Conservation (phyloP, 768 basidiomycete species). For the Lyophyllum atratum region DNA sequence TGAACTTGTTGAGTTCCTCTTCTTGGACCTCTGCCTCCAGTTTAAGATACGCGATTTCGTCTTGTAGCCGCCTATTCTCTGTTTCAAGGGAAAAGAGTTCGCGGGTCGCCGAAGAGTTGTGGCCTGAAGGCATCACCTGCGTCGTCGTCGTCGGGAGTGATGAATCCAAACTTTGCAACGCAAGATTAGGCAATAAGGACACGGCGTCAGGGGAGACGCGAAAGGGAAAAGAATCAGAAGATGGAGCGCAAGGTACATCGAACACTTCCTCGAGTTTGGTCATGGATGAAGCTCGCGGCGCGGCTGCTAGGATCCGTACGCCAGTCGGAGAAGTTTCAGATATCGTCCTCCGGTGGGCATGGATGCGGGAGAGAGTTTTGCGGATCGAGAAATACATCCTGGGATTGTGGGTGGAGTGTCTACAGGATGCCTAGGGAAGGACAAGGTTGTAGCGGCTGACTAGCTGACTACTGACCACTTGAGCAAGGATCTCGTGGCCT, state of each 20-base stretch:
- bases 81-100: constrained; percentile 21
- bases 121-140: neutral
- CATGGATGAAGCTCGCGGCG: constrained; percentile 11
- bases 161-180: neutral
- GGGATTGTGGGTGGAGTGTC: too few species aligned
- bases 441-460: too few species aligned
- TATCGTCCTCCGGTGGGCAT: constrained; percentile 8
- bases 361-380: constrained; percentile 16
- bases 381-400: constrained; percentile 17
- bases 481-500: too few species aligned
- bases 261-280: constrained; percentile 7
- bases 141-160: neutral
- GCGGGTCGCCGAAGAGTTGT: neutral
- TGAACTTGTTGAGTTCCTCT: constrained; percentile 28
- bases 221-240: neutral
- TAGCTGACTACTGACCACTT: too few species aligned
- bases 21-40: constrained; percentile 23
- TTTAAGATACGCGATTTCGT: constrained; percentile 22
- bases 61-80: constrained; percentile 25
- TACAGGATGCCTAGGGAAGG: too few species aligned
- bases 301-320: neutral
- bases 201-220: constrained; percentile 3
- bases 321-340: constrained; percentile 3
- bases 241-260: neutral
- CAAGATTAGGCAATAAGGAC: neutral